Base-by-base conservation (phyloP, 2,329 filamentous ascomycete species). In the Conoideocrella luteorostrata region DNA sequence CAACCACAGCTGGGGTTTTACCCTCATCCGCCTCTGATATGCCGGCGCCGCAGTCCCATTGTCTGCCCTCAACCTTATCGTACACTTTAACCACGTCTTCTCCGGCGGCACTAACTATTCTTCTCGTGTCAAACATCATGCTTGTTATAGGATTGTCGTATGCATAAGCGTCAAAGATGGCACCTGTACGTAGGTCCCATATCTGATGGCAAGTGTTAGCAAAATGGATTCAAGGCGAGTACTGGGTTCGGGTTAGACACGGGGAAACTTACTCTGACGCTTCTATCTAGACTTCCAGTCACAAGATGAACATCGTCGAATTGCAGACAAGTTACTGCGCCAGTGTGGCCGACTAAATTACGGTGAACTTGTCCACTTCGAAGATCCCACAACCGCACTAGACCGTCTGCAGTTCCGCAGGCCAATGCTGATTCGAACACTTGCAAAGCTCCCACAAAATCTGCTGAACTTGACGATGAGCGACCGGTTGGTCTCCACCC, bases 11-110 rank as follows among this genome's bases (percentile, higher is more conserved):
- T 6, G 82, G 76, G 44, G 70, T 74, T 53, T 78, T 81, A 11
- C 76, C 79, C 45, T 80, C 76, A 41, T 85, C 81, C 17, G 81
- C 78, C 47, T 82, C 82, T 3, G 74, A 75, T 38, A 86, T 80
- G 28, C 90, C 91, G 3, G 88, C 83, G 42, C 93, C 93, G 65
- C 90, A 96, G 63, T 95, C 88, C 93, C 93, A 98, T 65, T 97
- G 93, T 48, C 88, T 75, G 32, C 89, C 89, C 61, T 98, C 93
- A 3, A 88, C 84, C 74, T 97, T 97, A 69, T 98, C 93, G 68
- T 97, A 98, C 47, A 98, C 86, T 69, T 98, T 98, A 55, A 93
- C 90, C 20, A 97, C 88, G 57, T 89, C 83, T 64, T 97, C 93
- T 33, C 90, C 87, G 0, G 89, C 89, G 3, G 93, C 91, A 41